Evolutionary conservation across 2,329 filamentous ascomycete species (phyloP).

Genomic region (Fusarium sp.): DNA sequence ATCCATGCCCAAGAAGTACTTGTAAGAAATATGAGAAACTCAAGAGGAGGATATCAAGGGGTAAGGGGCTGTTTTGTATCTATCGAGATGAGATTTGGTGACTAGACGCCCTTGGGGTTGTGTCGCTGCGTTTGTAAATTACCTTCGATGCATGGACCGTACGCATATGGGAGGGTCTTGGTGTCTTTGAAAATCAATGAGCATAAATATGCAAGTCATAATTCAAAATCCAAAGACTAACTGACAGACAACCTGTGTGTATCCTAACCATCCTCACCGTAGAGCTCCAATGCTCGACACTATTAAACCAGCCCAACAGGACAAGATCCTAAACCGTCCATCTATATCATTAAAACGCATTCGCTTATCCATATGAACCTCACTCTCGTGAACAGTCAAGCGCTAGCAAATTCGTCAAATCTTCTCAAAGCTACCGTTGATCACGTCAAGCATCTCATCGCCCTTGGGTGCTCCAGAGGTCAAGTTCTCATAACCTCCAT

Average conservation of each 20-base stretch:
- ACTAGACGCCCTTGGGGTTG: constrained; percentile 17
- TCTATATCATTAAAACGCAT: constrained; percentile 6
- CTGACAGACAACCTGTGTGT: neutral
- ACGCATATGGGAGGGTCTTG: constrained; percentile 35
- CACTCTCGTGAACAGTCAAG: neutral
- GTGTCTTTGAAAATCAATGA: constrained; percentile 37
- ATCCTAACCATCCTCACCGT: constrained; percentile 14
- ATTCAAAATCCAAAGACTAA: constrained; percentile 7
- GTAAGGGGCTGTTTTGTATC: constrained; percentile 14
- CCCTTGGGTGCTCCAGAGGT: constrained; percentile 80
- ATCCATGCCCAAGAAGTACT: constrained; percentile 89
- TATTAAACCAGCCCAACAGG: neutral
- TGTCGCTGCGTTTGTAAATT: constrained; percentile 38
- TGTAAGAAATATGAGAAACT: constrained; percentile 60
- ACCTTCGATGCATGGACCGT: constrained; percentile 34
- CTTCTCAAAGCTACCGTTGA: constrained; percentile 57
- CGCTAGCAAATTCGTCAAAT: constrained; percentile 22
- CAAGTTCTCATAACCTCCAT: constrained; percentile 83
- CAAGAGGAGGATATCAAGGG: constrained; percentile 14
- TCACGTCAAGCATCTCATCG: constrained; percentile 74
- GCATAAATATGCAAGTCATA: constrained; percentile 32
- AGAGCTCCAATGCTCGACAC: neutral
- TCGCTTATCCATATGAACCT: neutral
- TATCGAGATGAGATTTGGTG: constrained; percentile 26
- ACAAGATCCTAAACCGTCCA: neutral